Conservation (phyloP, 257 asterid species). For the Solanum phureja region DNA sequence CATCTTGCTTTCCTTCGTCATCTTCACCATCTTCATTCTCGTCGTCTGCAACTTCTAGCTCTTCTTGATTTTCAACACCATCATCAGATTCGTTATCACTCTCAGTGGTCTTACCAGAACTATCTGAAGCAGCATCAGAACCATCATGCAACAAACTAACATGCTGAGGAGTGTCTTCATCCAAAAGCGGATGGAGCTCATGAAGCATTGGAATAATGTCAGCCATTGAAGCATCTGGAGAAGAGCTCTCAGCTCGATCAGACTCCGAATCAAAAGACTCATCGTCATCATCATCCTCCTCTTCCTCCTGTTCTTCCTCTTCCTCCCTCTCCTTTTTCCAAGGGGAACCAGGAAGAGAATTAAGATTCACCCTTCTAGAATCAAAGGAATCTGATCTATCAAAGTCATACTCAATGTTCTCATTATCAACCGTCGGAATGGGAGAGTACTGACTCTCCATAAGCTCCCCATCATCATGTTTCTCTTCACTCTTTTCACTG, state of each 20-base stretch:
- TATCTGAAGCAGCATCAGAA: slow-evolving; percentile 39
- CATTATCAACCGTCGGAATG: slow-evolving; percentile 22
- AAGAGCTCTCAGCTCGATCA: slow-evolving; percentile 75
- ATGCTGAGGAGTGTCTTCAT: slow-evolving; percentile 42
- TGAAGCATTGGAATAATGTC: slow-evolving; percentile 89
- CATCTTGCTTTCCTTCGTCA: slow-evolving; percentile 34
- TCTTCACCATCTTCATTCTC: slow-evolving; percentile 24
- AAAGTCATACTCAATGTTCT: slow-evolving; percentile 37
- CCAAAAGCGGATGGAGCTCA: slow-evolving; percentile 80
- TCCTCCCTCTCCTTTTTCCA: slow-evolving; percentile 20
- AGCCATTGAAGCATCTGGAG: slow-evolving; percentile 91
- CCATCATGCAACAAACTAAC: slow-evolving; percentile 24
- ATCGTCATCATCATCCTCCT: slow-evolving; percentile 26
- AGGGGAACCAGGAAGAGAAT: slow-evolving; percentile 26
- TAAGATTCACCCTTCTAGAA: slow-evolving; percentile 70
- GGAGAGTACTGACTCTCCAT: slow-evolving; percentile 23
- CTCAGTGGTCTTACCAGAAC: slow-evolving; percentile 20
- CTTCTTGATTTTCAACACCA: slow-evolving; percentile 41
- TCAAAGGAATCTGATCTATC: slow-evolving; percentile 63
- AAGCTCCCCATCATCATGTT: slow-evolving; percentile 1
- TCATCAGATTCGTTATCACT: slow-evolving; percentile 45
- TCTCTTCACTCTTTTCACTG: slow-evolving; percentile 22
- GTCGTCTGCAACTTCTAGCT: slow-evolving; percentile 38
- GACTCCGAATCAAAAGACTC: slow-evolving; percentile 54
- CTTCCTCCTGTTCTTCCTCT: slow-evolving; percentile 22